These are phyloP conservation scores for Carex cristatella DNA, from an alignment of 176 grass and related monocot species.

Conservation along the genomic window DNA sequence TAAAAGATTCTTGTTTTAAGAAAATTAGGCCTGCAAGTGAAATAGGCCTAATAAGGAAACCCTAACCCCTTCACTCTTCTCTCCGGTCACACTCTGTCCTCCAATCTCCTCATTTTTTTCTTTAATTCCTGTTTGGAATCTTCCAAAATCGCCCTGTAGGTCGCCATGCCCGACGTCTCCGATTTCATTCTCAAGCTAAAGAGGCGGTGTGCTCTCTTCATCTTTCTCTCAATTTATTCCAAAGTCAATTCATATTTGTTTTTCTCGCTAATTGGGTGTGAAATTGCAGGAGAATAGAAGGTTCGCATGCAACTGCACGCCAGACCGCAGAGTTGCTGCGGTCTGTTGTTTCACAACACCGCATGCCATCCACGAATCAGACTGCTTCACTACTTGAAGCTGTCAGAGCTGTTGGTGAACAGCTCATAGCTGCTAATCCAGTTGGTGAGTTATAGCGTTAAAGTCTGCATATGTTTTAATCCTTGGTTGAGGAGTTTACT, in stretches of 20 bases:
- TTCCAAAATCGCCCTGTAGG: background rate
- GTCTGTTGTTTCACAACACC: conserved; percentile 73
- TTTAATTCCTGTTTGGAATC: background rate
- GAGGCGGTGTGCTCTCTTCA: conserved; percentile 35
- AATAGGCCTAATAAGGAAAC: conserved; percentile 25
- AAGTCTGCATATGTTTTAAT: background rate
- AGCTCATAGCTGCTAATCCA: conserved; percentile 80
- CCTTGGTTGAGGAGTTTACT: background rate
- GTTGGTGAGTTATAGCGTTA: conserved; percentile 32
- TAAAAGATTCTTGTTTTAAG: background rate
- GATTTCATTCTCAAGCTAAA: conserved; percentile 88
- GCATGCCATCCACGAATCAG: conserved; percentile 68
- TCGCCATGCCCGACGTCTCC: conserved; percentile 72
- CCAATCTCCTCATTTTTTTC: background rate
- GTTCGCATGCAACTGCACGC: conserved; percentile 70
- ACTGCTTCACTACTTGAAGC: conserved; percentile 57
- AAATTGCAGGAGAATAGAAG: conserved; percentile 67
- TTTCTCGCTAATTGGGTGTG: background rate
- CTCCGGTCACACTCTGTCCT: conserved; percentile 15
- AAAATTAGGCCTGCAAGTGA: background rate
- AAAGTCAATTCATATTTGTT: background rate
- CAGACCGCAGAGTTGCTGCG: conserved; percentile 88
- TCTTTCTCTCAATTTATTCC: background rate
- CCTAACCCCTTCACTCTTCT: conserved; percentile 28
- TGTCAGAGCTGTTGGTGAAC: conserved; percentile 65